Base-by-base conservation (phyloP, 495 filamentous ascomycete species). In the Staphylotrichum longicolle region DNA sequence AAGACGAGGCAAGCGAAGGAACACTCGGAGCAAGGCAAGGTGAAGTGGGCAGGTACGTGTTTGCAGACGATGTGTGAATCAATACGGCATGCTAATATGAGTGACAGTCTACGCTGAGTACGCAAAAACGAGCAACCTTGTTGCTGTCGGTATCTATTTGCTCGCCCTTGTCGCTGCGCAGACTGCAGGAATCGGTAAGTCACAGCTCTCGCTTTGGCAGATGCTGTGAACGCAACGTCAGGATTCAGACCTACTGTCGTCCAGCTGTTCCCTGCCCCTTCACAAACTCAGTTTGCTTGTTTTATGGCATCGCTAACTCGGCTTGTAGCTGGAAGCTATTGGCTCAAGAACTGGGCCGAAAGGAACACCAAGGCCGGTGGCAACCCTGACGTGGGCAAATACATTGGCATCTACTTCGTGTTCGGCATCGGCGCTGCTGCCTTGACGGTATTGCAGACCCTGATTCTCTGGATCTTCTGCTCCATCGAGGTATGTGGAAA, bases 401-500 rank as follows among this genome's bases (percentile, higher is more conserved):
- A 93, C 70, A 88, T 99, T 65, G 93, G 93, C 34, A 81, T 98
- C 61, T 99, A 98, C 74, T 89, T 98, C 71, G 90, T 89, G 32
- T 89, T 99, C 73, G 95, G 95, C 37, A 74, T 98, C 50, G 95
- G 95, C n/a, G 86, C 90, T 27, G 87, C 95, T 33, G 82, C 82
- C 37, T 78, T 99, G 64, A 91, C 93, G 20, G 91, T 97, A 46
- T 67, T 94, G 41, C 95, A 99, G 76, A 96, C 93, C 34, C 78
- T 99, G 58, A 93, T 99, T 61, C 79, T 99, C 20, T 98, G 93
- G 93, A 96, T 99, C 64, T 97, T 97, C 77, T 99, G 95, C 76
- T 96, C 95, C 3, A 97, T 99, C 63, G 93, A 98, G 83, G 88
- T 88, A 78, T 61, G 86, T 67, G 35, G 33, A 27, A 27, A 27